Evolutionary conservation across 1,284 basidiomycete species (phyloP), one percentile per base, ranked within the genome.

Genomic region (Farysia itapuensis): DNA sequence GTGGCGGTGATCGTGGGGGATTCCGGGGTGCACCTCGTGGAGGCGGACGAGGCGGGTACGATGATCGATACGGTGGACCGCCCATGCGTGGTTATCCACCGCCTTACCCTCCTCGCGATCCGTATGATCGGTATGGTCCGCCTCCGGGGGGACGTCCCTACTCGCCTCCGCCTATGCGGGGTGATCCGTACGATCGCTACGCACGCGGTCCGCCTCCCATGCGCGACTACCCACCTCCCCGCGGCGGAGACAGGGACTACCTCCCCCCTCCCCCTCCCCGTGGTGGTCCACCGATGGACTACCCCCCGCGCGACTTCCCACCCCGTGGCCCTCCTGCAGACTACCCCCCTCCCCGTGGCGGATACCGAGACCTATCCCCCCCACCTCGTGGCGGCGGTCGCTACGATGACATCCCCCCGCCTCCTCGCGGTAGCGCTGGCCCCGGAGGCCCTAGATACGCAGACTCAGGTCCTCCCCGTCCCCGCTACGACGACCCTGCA

Each of bases 1-100:
- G 73, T 67, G 39, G 66, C 12, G 47, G 47, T 19, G 36, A 35
- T 19, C 22, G 5, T 24, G n/a, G 21, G 6, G 47, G 46, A 34
- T 57, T 44, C 34, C 23, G 56, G 24, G 41, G 57, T 36, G 57
- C 59, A 44, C 57, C 57, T 6, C 57, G 57, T 1, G 57, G 57
- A 35, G 51, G 51, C 33, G 57, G 43, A 18, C 50, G 57, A 32
- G 57, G 57, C 7, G 51, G 51, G 26, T 48, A 41, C 24, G 64
- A 54, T 38, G 71, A 83, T 86, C 81, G 58, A 86, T 89, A 73
- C 82, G 87, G 44, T 83, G 1, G 89, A 89, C 67, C 87, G 87
- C 74, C 88, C 86, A 87, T 87, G 19, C 46, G 41, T 16, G 44
- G 42, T 9, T 61, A 76, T 39, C 64, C 67, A 40, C 54, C 71